Percentiles rank a stretch among this genome's conserved stretches.
These are phyloP conservation scores for Plectosphaerella plurivora DNA, from an alignment of 2,329 filamentous ascomycete genomes.

Conservation along the genomic window DNA sequence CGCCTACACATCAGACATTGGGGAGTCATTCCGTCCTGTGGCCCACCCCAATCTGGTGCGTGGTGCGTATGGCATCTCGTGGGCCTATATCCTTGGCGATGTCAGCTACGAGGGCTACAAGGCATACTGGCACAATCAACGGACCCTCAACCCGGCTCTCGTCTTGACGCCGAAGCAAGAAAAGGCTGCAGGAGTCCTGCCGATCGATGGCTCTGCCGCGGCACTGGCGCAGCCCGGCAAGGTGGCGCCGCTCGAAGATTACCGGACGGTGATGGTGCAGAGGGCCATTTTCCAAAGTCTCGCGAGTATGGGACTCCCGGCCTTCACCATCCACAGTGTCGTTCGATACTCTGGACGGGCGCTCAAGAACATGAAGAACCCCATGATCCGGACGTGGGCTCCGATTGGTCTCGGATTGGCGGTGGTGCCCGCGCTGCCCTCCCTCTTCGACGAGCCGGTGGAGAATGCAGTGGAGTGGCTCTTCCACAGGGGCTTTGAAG, in stretches of 20 bases:
- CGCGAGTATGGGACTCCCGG: conserved; percentile 90
- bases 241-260: conserved; percentile 78
- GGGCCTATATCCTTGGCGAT: conserved; percentile 88
- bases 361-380: conserved; percentile 79
- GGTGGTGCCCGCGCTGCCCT: conserved; percentile 78
- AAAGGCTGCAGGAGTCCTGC: conserved; percentile 27
- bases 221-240: conserved; percentile 25
- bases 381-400: conserved; percentile 72
- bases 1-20: conserved; percentile 93
- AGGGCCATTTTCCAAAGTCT: conserved; percentile 85
- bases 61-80: conserved; percentile 83
- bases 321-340: conserved; percentile 89
- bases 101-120: conserved; percentile 94
- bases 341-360: conserved; percentile 84
- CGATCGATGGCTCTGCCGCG: conserved; percentile 1
- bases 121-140: conserved; percentile 83
- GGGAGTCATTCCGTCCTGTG: conserved; percentile 90
- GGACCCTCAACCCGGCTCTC: conserved; percentile 63
- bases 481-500: conserved; percentile 78
- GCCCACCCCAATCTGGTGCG: conserved; percentile 81
- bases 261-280: conserved; percentile 84
- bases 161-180: conserved; percentile 46
- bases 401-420: conserved; percentile 81
- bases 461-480: conserved; percentile 87
- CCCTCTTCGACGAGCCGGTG: conserved; percentile 85